These are phyloP conservation scores for Cladophialophora carrionii DNA, from an alignment of 2,329 filamentous ascomycete species.

Conservation along the genomic window DNA sequence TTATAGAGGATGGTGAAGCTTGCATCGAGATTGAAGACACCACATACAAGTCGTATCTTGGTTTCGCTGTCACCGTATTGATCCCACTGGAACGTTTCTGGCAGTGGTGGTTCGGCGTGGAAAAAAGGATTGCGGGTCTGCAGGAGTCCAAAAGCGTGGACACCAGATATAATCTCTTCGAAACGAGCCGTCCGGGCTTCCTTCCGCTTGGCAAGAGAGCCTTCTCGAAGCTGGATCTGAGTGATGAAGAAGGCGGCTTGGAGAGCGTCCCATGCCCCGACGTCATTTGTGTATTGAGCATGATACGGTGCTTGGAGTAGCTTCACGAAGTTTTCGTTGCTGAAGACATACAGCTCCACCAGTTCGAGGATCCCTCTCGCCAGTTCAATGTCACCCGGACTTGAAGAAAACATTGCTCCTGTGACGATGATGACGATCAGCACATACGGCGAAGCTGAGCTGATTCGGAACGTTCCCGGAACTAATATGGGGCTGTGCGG, in stretches of 20 bases:
- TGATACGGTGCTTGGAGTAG: neutral
- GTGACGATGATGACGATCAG: constrained; percentile 13
- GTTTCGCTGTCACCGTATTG: constrained; percentile 10
- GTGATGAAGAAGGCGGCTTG: constrained; percentile 16
- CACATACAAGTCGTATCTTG: constrained; percentile 16
- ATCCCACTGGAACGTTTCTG: constrained; percentile 16
- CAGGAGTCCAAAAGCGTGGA: constrained; percentile 10
- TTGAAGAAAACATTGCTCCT: constrained; percentile 12
- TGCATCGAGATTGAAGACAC: constrained; percentile 22
- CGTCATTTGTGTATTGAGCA: neutral
- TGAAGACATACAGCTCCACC: constrained; percentile 14
- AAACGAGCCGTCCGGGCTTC: constrained; percentile 9
- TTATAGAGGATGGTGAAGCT: constrained; percentile 22
- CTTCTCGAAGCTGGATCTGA: constrained; percentile 13
- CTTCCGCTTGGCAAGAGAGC: neutral
- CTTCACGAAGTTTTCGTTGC: constrained; percentile 8
- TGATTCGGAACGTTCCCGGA: constrained; percentile 3
- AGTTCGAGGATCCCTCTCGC: constrained; percentile 13
- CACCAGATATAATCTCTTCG: constrained; percentile 14
- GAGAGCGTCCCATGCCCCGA: constrained; percentile 14
- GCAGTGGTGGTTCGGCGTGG: constrained; percentile 4
- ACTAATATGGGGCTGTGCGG: constrained; percentile 16
- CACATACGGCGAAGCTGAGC: constrained; percentile 1
- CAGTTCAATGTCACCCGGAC: neutral
- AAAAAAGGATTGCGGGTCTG: constrained; percentile 13